Evolutionary conservation across 2,329 filamentous ascomycete species (phyloP), one percentile per base, ranked within the genome.

Genomic region (Aspergillus latus): DNA sequence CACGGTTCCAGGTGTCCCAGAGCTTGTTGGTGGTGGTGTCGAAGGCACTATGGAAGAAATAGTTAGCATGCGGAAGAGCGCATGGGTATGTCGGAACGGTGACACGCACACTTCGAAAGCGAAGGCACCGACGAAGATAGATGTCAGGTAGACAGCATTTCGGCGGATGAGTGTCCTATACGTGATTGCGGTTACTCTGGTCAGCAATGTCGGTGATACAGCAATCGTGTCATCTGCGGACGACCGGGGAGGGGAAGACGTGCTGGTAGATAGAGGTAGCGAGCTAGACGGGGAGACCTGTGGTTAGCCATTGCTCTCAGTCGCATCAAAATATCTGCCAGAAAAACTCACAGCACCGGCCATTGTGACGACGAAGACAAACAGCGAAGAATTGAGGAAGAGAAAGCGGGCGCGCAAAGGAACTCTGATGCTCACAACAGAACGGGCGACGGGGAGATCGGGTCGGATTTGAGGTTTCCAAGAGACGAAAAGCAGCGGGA

Each of bases 1-100:
- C 94, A 71, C 83, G 84, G 86, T 99, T 99, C 74, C 92, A 78
- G 74, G 78, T 83, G 76, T 99, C 91, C 94, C 94, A 99, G 74
- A 97, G 71, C 75, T 82, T 88, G 79, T 96, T 89, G 77, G 93
- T 89, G 69, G 79, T 78, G 57, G 84, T 84, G 79, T 97, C 92
- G 77, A 90, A 97, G 69, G 82, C 84, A 75, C 94, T 97, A 70
- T 70, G 42, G 47, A 58, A 52, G 45, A 15, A n/a, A 40, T 55
- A 40, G 62, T 71, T 59, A 68, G 64, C 37, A 7, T 39, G 57
- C 36, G 4, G 16, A 29, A 10, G 13, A 3, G 13, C 11, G 28
- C n/a, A 42, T 11, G 28, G 11, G 37, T 15, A 47, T 36, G 45
- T 49, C 26, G 29, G 26, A 42, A 48, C 15, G 40, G 30, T 54